These are phyloP conservation scores for Prunus yedoensis DNA, from an alignment of 331 rosid genomes.

Conservation along the genomic window DNA sequence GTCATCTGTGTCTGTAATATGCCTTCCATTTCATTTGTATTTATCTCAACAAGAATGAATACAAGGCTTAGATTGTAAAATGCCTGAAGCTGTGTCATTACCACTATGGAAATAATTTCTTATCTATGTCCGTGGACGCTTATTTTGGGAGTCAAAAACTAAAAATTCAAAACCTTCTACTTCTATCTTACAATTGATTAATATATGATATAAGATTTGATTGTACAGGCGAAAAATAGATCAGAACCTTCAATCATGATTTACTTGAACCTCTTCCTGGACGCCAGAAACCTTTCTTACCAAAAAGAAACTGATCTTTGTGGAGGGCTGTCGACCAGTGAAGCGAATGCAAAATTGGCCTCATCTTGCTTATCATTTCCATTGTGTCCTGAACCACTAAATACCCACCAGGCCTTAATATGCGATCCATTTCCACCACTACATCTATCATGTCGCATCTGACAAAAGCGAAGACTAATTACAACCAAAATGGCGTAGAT, in stretches of 20 bases:
- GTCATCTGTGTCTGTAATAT: background rate
- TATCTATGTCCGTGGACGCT: background rate
- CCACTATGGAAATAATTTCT: background rate
- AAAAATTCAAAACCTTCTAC: background rate
- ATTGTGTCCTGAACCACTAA: conserved; percentile 60
- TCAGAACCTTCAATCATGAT: conserved; percentile 14
- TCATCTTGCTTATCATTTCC: conserved; percentile 60
- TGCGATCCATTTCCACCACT: conserved; percentile 75
- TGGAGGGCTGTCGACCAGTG: conserved; percentile 59
- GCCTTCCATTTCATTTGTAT: background rate
- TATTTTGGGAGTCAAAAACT: background rate
- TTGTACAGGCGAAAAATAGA: conserved; percentile 3
- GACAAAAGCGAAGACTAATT: conserved; percentile 16
- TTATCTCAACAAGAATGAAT: background rate
- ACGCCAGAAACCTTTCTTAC: conserved; percentile 82
- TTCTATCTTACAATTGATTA: conserved; percentile 12
- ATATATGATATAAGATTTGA: conserved; percentile 4
- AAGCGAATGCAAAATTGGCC: conserved; percentile 64
- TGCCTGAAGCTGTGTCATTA: background rate
- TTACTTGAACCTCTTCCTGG: conserved; percentile 34
- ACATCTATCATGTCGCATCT: conserved; percentile 69
- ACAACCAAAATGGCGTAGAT: background rate
- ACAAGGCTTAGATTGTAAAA: background rate
- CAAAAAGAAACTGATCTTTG: conserved; percentile 62
- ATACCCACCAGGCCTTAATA: conserved; percentile 84